Evolutionary conservation across 139 green algal species (phyloP).

Genomic region (Chlamydomonas applanata): DNA sequence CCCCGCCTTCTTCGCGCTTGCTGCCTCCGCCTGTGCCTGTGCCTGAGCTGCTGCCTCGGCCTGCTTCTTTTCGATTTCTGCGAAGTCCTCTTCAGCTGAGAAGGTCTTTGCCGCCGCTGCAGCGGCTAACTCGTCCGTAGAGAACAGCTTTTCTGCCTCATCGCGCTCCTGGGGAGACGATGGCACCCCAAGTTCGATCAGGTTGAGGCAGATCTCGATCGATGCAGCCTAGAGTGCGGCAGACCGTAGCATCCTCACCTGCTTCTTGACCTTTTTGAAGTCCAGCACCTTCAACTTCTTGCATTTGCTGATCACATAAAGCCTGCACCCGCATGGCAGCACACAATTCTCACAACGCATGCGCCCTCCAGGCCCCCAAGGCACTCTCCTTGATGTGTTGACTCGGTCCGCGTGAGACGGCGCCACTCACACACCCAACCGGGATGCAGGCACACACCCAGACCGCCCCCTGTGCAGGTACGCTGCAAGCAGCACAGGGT

Average conservation of each 20-base stretch:
- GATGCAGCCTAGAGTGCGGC: neutral
- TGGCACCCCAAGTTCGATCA: too few relatives aligned
- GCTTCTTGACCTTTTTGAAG: slow-evolving; percentile 92
- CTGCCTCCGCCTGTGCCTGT: slow-evolving; percentile 2
- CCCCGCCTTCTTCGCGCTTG: slow-evolving; percentile 31
- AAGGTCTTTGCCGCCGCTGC: slow-evolving; percentile 65
- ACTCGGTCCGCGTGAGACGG: too few relatives aligned
- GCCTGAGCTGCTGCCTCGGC: neutral
- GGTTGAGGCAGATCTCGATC: neutral
- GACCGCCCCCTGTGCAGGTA: too few relatives aligned
- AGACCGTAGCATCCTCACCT: slow-evolving; percentile 48
- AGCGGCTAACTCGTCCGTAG: slow-evolving; percentile 34
- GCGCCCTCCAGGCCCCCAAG: too few relatives aligned
- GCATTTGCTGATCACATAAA: slow-evolving; percentile 82
- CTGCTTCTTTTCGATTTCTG: slow-evolving; percentile 37
- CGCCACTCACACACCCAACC: too few relatives aligned
- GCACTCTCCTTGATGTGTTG: too few relatives aligned
- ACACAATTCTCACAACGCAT: too few relatives aligned
- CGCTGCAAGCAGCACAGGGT: too few relatives aligned
- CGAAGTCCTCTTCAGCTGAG: slow-evolving; percentile 63
- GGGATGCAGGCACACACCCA: too few relatives aligned
- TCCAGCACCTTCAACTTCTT: slow-evolving; percentile 87
- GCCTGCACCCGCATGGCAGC: slow-evolving; percentile 33
- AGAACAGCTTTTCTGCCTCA: slow-evolving; percentile 63
- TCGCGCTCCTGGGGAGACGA: slow-evolving; percentile 70